A percentile compares a stretch with the other conserved stretches of the same genome.
Conservation (phyloP, 805 yeast species). For the Ascoidea tarda region DNA sequence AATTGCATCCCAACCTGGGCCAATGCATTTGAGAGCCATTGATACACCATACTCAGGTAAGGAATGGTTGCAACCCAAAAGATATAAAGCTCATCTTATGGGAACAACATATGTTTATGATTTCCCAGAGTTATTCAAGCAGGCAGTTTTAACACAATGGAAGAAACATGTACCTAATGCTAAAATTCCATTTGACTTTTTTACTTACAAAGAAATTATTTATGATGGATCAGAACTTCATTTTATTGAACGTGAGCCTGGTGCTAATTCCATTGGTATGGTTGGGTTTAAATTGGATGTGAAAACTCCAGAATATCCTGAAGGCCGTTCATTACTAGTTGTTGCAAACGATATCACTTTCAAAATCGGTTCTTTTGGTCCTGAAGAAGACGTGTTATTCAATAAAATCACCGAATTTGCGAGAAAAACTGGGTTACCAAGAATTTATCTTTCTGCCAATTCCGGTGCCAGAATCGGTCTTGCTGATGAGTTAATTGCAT, state of each 20-base stretch:
- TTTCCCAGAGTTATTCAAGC: constrained; percentile 97
- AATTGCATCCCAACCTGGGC: constrained; percentile 75
- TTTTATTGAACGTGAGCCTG: constrained; percentile 90
- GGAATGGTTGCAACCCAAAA: constrained; percentile 96
- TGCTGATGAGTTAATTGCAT: constrained; percentile 89
- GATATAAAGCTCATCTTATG: constrained; percentile 96
- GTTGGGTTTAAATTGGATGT: constrained; percentile 87
- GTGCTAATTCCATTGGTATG: constrained; percentile 94
- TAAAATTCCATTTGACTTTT: constrained; percentile 63
- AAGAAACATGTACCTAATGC: constrained; percentile 40
- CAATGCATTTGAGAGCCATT: constrained; percentile 94
- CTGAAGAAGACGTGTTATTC: constrained; percentile 87
- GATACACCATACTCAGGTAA: constrained; percentile 95
- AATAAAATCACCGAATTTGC: constrained; percentile 88
- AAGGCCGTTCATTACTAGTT: constrained; percentile 85
- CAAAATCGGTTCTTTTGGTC: constrained; percentile 98
- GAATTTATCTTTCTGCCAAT: constrained; percentile 93
- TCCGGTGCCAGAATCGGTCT: constrained; percentile 99
- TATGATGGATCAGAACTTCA: constrained; percentile 69
- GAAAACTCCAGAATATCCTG: constrained; percentile 94
- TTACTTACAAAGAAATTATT: constrained; percentile 71
- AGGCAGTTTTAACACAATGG: constrained; percentile 82
- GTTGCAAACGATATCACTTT: constrained; percentile 96
- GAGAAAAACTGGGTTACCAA: constrained; percentile 81
- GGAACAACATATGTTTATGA: constrained; percentile 98